These are phyloP conservation scores for Zygosaccharomyces pseudorouxii DNA, from an alignment of 805 yeast genomes.

Conservation along the genomic window DNA sequence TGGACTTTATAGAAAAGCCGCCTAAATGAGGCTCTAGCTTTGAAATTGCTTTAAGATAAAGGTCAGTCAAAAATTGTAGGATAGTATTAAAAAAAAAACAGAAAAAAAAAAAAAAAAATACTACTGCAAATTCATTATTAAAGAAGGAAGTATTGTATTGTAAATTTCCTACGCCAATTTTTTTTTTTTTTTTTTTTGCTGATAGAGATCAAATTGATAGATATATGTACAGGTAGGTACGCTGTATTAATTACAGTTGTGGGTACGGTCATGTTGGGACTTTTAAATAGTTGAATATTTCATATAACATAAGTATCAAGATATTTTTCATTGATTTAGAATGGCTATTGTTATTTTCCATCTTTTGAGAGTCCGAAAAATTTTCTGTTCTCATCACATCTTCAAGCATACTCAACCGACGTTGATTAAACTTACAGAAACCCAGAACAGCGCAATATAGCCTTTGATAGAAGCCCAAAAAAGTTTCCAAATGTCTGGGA, in stretches of 20 bases:
- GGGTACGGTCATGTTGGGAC: too few relatives aligned
- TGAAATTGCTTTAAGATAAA: neutral
- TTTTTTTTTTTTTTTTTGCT: too few relatives aligned
- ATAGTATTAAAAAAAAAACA: neutral
- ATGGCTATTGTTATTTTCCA: neutral
- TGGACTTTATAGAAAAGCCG: constrained; percentile 1
- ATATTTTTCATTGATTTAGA: constrained; percentile 2
- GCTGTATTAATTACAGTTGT: too few relatives aligned
- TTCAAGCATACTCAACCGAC: neutral
- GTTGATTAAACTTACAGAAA: neutral
- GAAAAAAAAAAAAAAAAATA: too few relatives aligned
- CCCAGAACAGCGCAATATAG: neutral
- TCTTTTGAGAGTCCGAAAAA: constrained; percentile 8
- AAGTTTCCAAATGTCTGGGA: constrained; percentile 31
- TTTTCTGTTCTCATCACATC: constrained; percentile 12
- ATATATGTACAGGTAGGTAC: too few relatives aligned
- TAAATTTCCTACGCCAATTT: neutral
- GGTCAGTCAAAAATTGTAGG: neutral
- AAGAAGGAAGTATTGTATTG: neutral
- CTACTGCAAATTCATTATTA: neutral
- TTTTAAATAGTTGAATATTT: too few relatives aligned
- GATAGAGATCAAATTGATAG: too few relatives aligned
- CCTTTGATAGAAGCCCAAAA: neutral
- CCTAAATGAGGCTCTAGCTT: neutral
- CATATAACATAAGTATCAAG: too few relatives aligned